Evolutionary conservation across 2,329 filamentous ascomycete species (phyloP).

Genomic region (Colletotrichum lupini): DNA sequence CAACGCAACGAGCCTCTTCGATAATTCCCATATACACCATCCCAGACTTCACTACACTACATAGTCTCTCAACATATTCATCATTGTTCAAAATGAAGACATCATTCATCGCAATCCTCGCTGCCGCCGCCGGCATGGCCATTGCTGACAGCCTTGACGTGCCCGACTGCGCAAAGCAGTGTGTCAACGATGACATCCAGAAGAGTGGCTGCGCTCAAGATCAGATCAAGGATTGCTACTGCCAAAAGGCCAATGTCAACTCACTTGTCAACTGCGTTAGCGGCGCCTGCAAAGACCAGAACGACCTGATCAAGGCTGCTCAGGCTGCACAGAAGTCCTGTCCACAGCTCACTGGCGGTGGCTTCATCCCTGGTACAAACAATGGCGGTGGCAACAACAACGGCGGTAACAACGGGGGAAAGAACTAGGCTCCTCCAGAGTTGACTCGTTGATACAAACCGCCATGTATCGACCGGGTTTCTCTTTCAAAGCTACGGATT

Average conservation of each 20-base stretch:
- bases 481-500: background rate
- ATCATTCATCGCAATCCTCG: conserved; percentile 17
- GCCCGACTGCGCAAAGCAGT: conserved; percentile 30
- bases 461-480: background rate
- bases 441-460: background rate
- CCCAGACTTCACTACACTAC: background rate
- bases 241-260: conserved; percentile 31
- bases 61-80: background rate
- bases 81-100: conserved; percentile 18
- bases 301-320: conserved; percentile 27
- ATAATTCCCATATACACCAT: background rate
- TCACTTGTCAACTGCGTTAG: conserved; percentile 20
- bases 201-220: conserved; percentile 27
- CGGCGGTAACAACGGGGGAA: background rate
- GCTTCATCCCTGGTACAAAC: background rate
- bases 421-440: background rate
- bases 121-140: conserved; percentile 15
- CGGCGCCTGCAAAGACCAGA: conserved; percentile 26
- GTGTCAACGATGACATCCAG: conserved; percentile 28
- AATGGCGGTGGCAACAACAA: background rate
- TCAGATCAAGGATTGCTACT: conserved; percentile 32
- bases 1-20: background rate
- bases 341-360: conserved; percentile 2
- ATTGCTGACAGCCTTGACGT: conserved; percentile 20
- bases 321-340: conserved; percentile 26